Evolutionary conservation across 1,284 basidiomycete species (phyloP).

Genomic region (Rhodotorula sp.): DNA sequence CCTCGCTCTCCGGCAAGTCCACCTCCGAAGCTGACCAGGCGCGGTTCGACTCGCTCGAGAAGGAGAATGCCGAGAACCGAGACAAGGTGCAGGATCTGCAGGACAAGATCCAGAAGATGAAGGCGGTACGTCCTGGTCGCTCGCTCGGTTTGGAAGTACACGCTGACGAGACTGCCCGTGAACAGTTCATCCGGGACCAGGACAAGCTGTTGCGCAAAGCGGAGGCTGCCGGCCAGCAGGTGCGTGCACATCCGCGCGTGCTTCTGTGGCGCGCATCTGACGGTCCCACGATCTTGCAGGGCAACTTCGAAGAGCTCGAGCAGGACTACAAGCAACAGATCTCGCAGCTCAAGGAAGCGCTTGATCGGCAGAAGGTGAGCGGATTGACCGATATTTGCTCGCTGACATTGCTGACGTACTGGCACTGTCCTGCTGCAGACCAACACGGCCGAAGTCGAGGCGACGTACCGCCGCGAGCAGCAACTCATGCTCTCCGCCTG

Average conservation of each 20-base stretch:
- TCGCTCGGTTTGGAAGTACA: not conserved
- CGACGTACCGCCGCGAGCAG: constrained; percentile 71
- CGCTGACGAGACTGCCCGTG: not conserved
- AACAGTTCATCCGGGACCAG: constrained; percentile 85
- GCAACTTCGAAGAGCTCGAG: constrained; percentile 69
- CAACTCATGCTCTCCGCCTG: constrained; percentile 74
- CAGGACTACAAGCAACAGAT: constrained; percentile 68
- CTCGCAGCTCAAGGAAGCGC: constrained; percentile 68
- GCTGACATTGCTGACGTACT: no score
- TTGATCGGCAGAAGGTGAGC: constrained; percentile 63
- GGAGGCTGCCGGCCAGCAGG: constrained; percentile 61
- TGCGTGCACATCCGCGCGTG: not conserved
- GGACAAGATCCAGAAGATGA: constrained; percentile 63
- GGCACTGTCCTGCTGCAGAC: constrained; percentile 18
- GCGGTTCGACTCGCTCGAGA: constrained; percentile 71
- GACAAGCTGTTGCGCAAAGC: constrained; percentile 71
- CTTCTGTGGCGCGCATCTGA: not conserved
- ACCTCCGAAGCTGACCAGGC: constrained; percentile 77
- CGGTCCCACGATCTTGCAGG: constrained; percentile 48
- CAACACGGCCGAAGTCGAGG: constrained; percentile 58
- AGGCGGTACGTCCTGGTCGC: constrained; percentile 58
- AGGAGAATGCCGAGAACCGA: constrained; percentile 69
- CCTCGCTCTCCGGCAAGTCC: constrained; percentile 69
- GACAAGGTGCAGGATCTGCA: constrained; percentile 63
- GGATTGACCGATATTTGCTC: not conserved